Conservation (phyloP, 768 basidiomycete species). For the Gautieria morchelliformis region DNA sequence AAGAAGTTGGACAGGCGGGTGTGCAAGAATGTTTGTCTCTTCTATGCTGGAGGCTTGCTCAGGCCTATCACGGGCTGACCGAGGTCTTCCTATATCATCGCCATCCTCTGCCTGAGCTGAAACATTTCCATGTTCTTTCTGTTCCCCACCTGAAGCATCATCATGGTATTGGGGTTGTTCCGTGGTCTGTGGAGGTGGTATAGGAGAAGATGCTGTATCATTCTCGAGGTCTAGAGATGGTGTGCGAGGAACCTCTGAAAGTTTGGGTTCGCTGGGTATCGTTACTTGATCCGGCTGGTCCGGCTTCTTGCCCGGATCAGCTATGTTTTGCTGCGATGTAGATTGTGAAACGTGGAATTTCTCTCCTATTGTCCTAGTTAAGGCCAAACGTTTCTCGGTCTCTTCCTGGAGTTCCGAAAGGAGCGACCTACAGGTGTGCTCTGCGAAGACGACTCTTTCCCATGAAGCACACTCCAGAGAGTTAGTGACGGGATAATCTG, state of each 20-base stretch:
- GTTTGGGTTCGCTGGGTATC: background rate
- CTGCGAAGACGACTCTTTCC: constrained; percentile 42
- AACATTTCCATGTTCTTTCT: no score
- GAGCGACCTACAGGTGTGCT: constrained; percentile 42
- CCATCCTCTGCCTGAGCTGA: background rate
- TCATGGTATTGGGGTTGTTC: no score
- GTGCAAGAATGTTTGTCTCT: background rate
- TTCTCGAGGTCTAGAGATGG: no score
- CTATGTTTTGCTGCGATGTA: background rate
- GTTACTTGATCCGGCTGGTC: background rate
- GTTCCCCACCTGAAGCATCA: no score
- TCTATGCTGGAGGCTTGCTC: background rate
- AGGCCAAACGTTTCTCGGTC: constrained; percentile 36
- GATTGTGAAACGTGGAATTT: background rate
- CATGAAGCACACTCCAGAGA: background rate
- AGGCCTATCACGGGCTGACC: background rate
- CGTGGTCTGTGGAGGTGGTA: no score
- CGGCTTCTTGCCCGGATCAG: background rate
- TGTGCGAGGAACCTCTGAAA: no score
- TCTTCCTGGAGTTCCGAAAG: constrained; percentile 50
- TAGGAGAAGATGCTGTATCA: no score
- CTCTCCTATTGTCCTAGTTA: constrained; percentile 11
- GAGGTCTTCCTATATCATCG: background rate
- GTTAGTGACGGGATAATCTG: background rate
- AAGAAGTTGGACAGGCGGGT: background rate